Base-by-base conservation (phyloP, 495 filamentous ascomycete genomes). In the Ascobolus immersus region DNA sequence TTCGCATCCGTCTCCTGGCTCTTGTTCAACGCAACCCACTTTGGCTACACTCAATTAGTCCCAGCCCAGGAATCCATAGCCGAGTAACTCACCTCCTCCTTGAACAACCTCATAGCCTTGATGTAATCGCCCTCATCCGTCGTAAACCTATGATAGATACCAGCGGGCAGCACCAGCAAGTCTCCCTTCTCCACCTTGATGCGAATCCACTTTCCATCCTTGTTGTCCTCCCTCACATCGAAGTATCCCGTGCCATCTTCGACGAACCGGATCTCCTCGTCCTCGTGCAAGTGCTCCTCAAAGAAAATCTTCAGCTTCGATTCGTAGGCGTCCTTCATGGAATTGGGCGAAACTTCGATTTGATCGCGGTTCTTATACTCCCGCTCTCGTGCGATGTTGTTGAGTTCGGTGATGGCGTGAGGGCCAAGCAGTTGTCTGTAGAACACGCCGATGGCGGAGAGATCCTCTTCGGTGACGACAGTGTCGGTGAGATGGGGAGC, bases 241-340 rank as follows among this genome's bases (percentile, higher is more conserved):
- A 96, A 96, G 56, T 76, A 96, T 1, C 86, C 86, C 33, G 65
- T 58, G 1, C 86, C 86, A 39, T 78, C 86, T 19, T 80, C 59
- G 44, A 96, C 77, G 47, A 93, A 96, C n/a, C 86, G 64, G 38
- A 96, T 96, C 67, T 96, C 86, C 60, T 96, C 86, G 48, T 94
- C 89, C 58, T 96, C 86, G 44, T 96, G 86, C 44, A 94, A 55
- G 53, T 96, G 86, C 61, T 96, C 86, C 28, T 73, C 51, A 59
- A 94, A 94, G 59, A 96, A 96, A 38, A 50, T 67, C 56, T 76
- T 79, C 39, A 96, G 77, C 49, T 94, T 93, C 39, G 70, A 65
- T 56, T 96, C 86, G 55, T 82, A 84, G 19, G 65, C 54, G 26
- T 62, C 72, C 2, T n/a, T 17, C 79, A 94, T 81, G 36, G 67